Conservation (phyloP, 371 early-diverging fungal species). For the Actinomortierella ambigua region DNA sequence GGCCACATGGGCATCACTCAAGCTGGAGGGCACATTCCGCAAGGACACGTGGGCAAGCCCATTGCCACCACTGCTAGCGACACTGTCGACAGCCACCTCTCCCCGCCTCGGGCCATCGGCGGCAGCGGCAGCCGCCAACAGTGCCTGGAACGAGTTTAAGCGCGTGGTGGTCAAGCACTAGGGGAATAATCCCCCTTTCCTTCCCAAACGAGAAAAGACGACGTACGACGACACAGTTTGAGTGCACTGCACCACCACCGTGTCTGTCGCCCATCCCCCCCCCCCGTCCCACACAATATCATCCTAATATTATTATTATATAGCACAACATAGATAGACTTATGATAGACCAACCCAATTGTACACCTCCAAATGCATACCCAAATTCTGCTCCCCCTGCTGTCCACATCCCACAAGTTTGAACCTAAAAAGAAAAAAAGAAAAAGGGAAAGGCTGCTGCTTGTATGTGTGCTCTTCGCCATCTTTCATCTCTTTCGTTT, state of each 20-base stretch:
- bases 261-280: neutral
- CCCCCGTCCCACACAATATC: neutral
- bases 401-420: neutral
- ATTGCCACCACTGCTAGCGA: conserved; percentile 30
- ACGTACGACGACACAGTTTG: too few relatives aligned
- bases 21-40: conserved; percentile 13
- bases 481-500: neutral
- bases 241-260: too few relatives aligned
- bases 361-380: too few relatives aligned
- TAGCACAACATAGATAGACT: too few relatives aligned
- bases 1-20: too few relatives aligned
- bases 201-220: neutral
- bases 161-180: conserved; percentile 34
- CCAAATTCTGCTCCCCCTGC: too few relatives aligned
- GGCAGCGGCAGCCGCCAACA: neutral
- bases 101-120: conserved; percentile 30
- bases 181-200: neutral
- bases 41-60: conserved; percentile 44
- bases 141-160: conserved; percentile 46
- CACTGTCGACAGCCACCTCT: conserved; percentile 35
- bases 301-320: too few relatives aligned
- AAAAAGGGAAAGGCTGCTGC: neutral
- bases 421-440: too few relatives aligned
- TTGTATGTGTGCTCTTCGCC: neutral
- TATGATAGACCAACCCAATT: too few relatives aligned